Evolutionary conservation across 163 green algal genomes (phyloP), one percentile per base, ranked within the genome.

Genomic region (Smithsoniella earleae): DNA sequence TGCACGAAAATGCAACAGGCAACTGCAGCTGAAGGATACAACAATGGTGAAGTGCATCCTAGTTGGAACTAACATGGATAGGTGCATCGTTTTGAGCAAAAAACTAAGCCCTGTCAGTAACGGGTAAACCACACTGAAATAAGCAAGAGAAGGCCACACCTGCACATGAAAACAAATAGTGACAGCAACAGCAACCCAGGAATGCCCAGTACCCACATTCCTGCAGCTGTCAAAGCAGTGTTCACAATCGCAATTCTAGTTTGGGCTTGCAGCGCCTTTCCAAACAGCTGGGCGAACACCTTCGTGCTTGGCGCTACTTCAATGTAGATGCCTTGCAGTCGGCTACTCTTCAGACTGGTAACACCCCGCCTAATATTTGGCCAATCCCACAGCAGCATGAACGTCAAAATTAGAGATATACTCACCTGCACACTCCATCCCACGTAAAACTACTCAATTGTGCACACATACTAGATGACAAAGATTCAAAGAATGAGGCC

Each of bases 371-470:
- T 46, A 75, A 96, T 93, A 62, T 55, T 80, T 2, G 88, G 87
- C 74, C 94, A 80, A 82, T 96, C 89, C 88, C 86, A 94, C 58
- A 95, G 82, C 40, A 95, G 80, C 86, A 96, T 92, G 83, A 95
- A 95, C 27, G 79, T 86, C 36, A 95, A 83, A 65, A 94, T 85
- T 73, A 96, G 78, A 46, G 82, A 90, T 36, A 96, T 83, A 22
- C 86, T 75, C 2, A 89, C 83, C 85, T 94, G 84, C 46, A 76
- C 3, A 45, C 16, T 20, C 16, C 76, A 22, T 20, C 38, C 27
- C 43, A 25, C n/a, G n/a, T n/a, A n/a, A n/a, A n/a, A n/a, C n/a
- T n/a, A 49, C 13, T 10, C 40, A 49, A 49, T 13, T 49, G 40
- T 10, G 40, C 40, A 10, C 40, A 49, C 40, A 49, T 49, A 49